Percentiles rank a stretch among this genome's conserved stretches.
Conservation (phyloP, 257 asterid genomes). For the Fraxinus quadrangulata region DNA sequence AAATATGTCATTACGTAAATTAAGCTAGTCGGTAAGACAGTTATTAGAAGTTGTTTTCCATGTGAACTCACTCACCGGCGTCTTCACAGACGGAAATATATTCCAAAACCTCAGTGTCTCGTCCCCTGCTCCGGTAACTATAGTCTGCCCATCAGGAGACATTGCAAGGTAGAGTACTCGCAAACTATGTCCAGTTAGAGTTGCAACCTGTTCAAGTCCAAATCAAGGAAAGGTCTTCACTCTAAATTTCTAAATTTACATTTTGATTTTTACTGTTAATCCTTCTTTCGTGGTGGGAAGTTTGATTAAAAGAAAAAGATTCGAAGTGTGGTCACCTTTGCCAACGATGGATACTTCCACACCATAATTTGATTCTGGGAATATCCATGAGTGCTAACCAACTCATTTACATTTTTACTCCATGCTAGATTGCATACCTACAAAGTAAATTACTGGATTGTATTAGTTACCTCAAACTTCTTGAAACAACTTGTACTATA, state of each 20-base stretch:
- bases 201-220: slow-evolving; percentile 63
- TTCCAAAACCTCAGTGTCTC: slow-evolving; percentile 95
- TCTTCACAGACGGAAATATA: slow-evolving; percentile 75
- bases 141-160: slow-evolving; percentile 99
- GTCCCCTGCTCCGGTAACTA: slow-evolving; percentile 98
- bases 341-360: slow-evolving; percentile 96
- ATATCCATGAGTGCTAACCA: slow-evolving; percentile 97
- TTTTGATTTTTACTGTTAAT: neutral
- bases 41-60: neutral
- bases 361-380: slow-evolving; percentile 97
- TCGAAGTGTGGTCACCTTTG: slow-evolving; percentile 52
- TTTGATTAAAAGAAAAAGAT: neutral
- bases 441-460: neutral
- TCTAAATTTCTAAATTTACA: too few species aligned
- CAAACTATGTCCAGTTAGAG: slow-evolving; percentile 87
- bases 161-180: slow-evolving; percentile 87
- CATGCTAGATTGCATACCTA: slow-evolving; percentile 95
- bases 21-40: neutral
- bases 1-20: neutral
- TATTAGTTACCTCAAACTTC: neutral
- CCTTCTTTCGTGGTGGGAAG: neutral
- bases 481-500: neutral
- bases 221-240: neutral
- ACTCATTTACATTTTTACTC: slow-evolving; percentile 94
- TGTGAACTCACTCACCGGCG: slow-evolving; percentile 60